Evolutionary conservation across 2,329 filamentous ascomycete species (phyloP).

Genomic region (Coniochaeta sp.): DNA sequence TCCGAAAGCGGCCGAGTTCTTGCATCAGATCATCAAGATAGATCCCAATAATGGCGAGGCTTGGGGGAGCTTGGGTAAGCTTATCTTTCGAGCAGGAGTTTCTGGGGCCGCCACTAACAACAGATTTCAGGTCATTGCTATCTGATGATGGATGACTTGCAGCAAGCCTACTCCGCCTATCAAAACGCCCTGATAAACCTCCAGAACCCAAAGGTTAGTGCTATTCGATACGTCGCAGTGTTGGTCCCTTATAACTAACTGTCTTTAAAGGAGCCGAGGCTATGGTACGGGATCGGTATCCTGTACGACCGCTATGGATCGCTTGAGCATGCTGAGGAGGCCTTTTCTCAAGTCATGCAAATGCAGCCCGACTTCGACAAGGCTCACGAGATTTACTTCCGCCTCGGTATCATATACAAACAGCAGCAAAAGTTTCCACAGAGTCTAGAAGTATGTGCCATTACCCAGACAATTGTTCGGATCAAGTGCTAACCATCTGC

Average conservation of each 20-base stretch:
- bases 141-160: constrained; percentile 96
- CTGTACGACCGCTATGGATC: constrained; percentile 95
- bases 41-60: constrained; percentile 88
- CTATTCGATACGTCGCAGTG: not conserved
- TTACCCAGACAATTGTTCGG: not conserved
- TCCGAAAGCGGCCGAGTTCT: constrained; percentile 85
- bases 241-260: not conserved
- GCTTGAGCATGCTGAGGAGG: constrained; percentile 93
- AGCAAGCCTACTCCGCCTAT: constrained; percentile 94
- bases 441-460: constrained; percentile 71
- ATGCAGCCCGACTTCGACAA: constrained; percentile 98
- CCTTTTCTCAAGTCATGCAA: constrained; percentile 97
- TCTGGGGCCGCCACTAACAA: not conserved
- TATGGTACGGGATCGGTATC: constrained; percentile 99
- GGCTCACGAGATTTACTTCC: constrained; percentile 98
- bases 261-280: constrained; percentile 65
- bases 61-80: constrained; percentile 83
- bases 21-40: constrained; percentile 84
- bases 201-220: constrained; percentile 77
- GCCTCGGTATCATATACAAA: constrained; percentile 99
- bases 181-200: constrained; percentile 92
- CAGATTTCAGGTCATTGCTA: constrained; percentile 75
- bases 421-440: constrained; percentile 91
- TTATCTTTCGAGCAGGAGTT: constrained; percentile 17
- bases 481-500: constrained; percentile 17